Percentiles rank a stretch among this genome's conserved stretches.
Conservation (phyloP, 78 protist genomes). For the Chrysochromulina tobinii region DNA sequence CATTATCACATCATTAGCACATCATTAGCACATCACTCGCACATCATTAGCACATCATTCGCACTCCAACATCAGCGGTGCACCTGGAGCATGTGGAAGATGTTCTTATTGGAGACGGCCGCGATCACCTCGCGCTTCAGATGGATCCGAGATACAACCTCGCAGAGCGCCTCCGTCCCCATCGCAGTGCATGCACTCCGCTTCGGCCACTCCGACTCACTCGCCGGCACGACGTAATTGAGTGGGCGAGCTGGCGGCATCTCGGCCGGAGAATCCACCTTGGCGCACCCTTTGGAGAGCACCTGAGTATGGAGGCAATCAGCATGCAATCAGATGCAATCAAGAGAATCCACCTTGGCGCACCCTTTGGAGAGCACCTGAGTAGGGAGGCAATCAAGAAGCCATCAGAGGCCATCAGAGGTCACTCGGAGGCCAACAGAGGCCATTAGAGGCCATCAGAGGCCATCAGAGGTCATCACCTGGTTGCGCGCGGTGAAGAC, state of each 20-base stretch:
- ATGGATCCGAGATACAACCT: background rate
- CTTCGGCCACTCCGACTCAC: background rate
- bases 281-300: background rate
- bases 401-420: no score
- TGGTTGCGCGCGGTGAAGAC: background rate
- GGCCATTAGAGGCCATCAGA: background rate
- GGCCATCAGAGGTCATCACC: background rate
- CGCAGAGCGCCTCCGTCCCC: background rate
- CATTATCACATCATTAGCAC: no score
- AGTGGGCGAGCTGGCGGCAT: background rate
- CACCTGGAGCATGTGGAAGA: background rate
- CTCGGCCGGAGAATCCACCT: background rate
- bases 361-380: background rate
- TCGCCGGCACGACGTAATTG: background rate
- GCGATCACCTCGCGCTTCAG: background rate
- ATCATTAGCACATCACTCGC: no score
- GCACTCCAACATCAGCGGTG: no score
- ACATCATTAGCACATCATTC: no score
- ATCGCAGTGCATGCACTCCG: background rate
- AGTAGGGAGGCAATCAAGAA: no score
- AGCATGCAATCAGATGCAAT: no score
- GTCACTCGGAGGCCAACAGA: no score
- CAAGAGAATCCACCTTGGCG: background rate
- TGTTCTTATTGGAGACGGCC: slow-evolving; percentile 23
- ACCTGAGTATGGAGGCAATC: background rate